Evolutionary conservation across 2,329 filamentous ascomycete species (phyloP), one percentile per base, ranked within the genome.

Genomic region (Tricladium varicosporioides): DNA sequence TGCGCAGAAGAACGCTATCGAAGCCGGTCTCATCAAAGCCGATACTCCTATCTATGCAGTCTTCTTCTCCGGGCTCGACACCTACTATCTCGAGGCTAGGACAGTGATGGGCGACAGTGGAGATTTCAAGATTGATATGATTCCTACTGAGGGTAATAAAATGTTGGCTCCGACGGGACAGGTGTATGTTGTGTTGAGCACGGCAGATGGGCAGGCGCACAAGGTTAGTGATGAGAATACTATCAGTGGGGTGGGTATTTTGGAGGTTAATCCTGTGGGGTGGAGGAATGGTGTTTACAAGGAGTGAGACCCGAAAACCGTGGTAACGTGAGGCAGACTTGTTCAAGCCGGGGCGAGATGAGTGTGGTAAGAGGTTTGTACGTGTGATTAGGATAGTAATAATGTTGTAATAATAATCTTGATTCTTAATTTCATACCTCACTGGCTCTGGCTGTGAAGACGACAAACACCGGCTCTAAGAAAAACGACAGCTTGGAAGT

Each of bases 131-230:
- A 54, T 66, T 22, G 51, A 58, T 16, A 49, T 10, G 9, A 56
- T 70, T 27, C 65, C 67, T 5, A 40, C 9, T 4, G 57, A 48
- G 10, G 49, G 11, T 7, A n/a, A 43, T 44, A 57, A 48, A 4
- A 15, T 60, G 14, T 43, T 65, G 43, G 54, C 65, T 9, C 64
- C 67, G 13, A 52, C 59, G 1, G 74, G 74, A 14, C 74, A 75
- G 70, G 72, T 72, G 10, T 76, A 75, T 48, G 68, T 72, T n/a
- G 71, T 75, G 16, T 68, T 76, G 8, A 71, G 66, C 47, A 70
- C 71, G 27, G 72, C 72, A 51, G 70, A 74, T 51, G 72, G 71
- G 10, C 54, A 49, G 2, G 59, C 48, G 5, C 54, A 45, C 15
- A 65, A 60, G 49, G 71, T 72, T 10, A 62, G 63, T 18, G 72